Base-by-base conservation (phyloP, 2,329 filamentous ascomycete species). In the Botrytis squamosa region DNA sequence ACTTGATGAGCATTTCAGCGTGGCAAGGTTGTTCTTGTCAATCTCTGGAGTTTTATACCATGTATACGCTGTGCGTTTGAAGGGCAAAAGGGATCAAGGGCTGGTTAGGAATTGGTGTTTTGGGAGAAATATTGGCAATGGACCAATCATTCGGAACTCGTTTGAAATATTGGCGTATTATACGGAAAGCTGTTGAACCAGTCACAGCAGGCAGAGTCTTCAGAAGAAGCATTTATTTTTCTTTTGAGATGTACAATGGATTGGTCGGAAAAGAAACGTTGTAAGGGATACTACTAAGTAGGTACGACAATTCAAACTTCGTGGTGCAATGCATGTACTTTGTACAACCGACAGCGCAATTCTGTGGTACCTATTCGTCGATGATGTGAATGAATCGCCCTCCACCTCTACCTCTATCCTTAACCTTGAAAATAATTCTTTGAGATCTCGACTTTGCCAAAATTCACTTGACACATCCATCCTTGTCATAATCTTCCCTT, bases 1-100 rank as follows among this genome's bases (percentile, higher is more conserved):
- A 57, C 71, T 64, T 74, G 64, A 67, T 68, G 40, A 63, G 73
- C 52, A 74, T 74, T 74, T 72, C 74, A 76, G 75, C 76, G 72
- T 73, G 67, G 74, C 75, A 75, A 75, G 52, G 59, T 40, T 57
- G 29, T 52, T 57, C 52, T 60, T 52, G n/a, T 59, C 44, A 68
- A 29, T 40, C 3, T 25, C n/a, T 38, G 74, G 74, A 52, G 65
- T 75, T 70, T 64, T 64, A 70, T 65, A 73, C 46, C 52, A 42
- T 68, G 46, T 40, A 70, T 38, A 3, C n/a, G 42, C 4, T 46
- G 29, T 63, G 57, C 14, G 33, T 46, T 66, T 29, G 29, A 65
- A 12, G 25, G 59, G 10, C 38, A 25, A 64, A 52, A 33, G 33
- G 69, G 29, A 71, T 40, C 10, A 10, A 22, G 22, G 18, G 29